Percentiles rank a stretch among this genome's conserved stretches.
phyloP scores from a whole-genome alignment of 2,329 filamentous ascomycete genomes.

The Colletotrichum graminicola region DNA sequence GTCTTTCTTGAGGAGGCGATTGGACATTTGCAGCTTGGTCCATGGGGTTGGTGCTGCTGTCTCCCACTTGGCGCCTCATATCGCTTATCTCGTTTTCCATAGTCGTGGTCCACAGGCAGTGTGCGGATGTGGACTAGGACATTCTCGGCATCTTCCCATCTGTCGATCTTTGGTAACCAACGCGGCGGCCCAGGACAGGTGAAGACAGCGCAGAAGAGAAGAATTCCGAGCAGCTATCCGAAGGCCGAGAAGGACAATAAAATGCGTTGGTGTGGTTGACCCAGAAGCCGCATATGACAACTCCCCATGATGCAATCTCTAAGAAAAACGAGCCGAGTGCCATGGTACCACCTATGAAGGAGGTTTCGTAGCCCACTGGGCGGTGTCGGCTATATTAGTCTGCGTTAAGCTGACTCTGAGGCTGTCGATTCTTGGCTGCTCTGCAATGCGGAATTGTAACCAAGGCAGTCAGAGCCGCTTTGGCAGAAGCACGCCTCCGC shows the following conservation, averaged over 20 bases:
- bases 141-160: conserved; percentile 52
- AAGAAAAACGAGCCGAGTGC: conserved; percentile 51
- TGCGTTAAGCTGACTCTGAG: background rate
- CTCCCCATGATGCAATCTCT: conserved; percentile 64
- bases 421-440: no score
- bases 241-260: no score
- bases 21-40: conserved; percentile 40
- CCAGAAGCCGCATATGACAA: conserved; percentile 53
- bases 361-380: conserved; percentile 19
- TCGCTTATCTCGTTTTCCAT: conserved; percentile 62
- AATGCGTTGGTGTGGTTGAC: no score
- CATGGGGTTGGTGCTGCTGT: conserved; percentile 57
- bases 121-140: conserved; percentile 55
- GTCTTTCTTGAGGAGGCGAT: conserved; percentile 43
- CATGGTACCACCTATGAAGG: conserved; percentile 46
- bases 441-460: no score
- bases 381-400: background rate
- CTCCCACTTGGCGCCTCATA: conserved; percentile 65
- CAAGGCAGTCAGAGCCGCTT: no score
- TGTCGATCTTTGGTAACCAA: conserved; percentile 50
- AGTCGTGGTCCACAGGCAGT: conserved; percentile 52
- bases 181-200: conserved; percentile 55
- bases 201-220: conserved; percentile 51
- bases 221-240: conserved; percentile 46
- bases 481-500: no score